phyloP scores from a whole-genome alignment of 2,329 filamentous ascomycete genomes.

The Fusarium guadeloupense region DNA sequence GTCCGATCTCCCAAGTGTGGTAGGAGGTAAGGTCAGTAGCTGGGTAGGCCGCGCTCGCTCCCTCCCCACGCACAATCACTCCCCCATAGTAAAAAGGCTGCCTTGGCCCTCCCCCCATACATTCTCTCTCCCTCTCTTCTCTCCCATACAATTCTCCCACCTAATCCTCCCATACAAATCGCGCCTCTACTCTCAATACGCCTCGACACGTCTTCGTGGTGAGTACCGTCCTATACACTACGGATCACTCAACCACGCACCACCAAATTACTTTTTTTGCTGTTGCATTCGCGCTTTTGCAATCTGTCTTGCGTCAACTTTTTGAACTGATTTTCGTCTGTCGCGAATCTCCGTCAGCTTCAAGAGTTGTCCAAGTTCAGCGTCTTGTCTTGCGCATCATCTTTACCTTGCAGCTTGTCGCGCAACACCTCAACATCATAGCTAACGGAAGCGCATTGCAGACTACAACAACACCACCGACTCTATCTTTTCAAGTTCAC shows the following conservation, averaged over 20 bases:
- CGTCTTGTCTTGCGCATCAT: conserved; percentile 25
- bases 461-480: conserved; percentile 39
- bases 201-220: conserved; percentile 55
- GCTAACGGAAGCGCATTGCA: conserved; percentile 45
- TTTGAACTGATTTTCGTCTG: conserved; percentile 34
- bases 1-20: conserved; percentile 33
- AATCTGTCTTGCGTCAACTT: conserved; percentile 20
- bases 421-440: conserved; percentile 31
- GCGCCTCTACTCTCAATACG: conserved; percentile 53
- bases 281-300: conserved; percentile 26
- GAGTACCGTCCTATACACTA: conserved; percentile 56
- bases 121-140: conserved; percentile 64
- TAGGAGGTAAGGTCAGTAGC: conserved; percentile 28
- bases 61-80: conserved; percentile 64
- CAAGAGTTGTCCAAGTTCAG: conserved; percentile 34
- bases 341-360: conserved; percentile 26
- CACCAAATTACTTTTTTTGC: conserved; percentile 51
- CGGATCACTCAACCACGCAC: conserved; percentile 39
- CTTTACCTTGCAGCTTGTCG: conserved; percentile 28
- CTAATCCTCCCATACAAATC: conserved; percentile 62
- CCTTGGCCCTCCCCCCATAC: conserved; percentile 64
- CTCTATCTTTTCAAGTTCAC: conserved; percentile 18
- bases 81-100: conserved; percentile 72
- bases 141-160: conserved; percentile 70
- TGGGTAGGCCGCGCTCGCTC: conserved; percentile 44